Evolutionary conservation across 179 eudicot species (phyloP), one percentile per base, ranked within the genome.

Genomic region (Gypsophila paniculata): DNA sequence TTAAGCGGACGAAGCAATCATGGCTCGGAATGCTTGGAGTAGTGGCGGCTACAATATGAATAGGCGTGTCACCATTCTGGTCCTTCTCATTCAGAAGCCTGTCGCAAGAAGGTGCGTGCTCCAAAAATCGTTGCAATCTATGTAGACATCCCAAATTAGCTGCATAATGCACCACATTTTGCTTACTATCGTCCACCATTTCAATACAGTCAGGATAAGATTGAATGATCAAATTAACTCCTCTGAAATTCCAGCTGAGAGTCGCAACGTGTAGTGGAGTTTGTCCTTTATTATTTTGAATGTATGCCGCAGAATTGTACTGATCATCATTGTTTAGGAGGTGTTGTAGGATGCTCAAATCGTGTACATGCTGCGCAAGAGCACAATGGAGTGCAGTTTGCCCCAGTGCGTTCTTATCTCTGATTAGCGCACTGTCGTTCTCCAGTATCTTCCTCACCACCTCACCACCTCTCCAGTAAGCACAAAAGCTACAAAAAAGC

Each of bases 161-260:
- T 48, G 68, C 75, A 66, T 72, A 76, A 38, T 76, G 79, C 52
- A 76, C 54, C 53, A 49, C 75, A 66, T 72, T 71, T 46, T 72
- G 75, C 54, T 46, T 49, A 10, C 26, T 48, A 4, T 65, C 23
- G 49, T 76, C 79, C 21, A 65, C 62, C 4, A 72, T 72, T 55
- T 76, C 75, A 0, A 72, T 59, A 64, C 72, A 29, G 52, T 71
- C 79, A 2, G 79, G 79, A 19, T 48, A 7, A 8, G 14, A 32
- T 2, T 44, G 22, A 15, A 72, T 59, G 13, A 76, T 22, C 55
- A 32, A 18, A 60, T 36, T 48, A 2, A 59, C 73, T 17, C 34
- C 61, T 1, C 21, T 12, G 61, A 58, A 71, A 51, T 61, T 72
- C 25, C 5, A 12, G 32, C 21, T 55, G 3, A 72, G 55, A 1